Base-by-base conservation (phyloP, 129 eudicot species). In the Silybum marianum region DNA sequence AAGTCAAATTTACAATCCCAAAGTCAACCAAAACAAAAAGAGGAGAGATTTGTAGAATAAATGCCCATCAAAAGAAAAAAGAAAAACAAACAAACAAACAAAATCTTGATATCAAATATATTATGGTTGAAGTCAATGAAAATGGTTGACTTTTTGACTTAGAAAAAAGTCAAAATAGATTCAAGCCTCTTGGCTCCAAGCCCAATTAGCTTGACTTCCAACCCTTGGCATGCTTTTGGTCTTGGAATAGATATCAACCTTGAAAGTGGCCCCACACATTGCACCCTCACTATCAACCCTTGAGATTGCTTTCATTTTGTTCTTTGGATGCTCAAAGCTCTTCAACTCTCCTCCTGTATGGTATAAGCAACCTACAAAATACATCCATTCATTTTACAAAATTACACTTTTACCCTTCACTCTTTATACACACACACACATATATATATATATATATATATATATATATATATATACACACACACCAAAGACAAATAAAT, bases 121-220 rank as follows among this genome's bases (percentile, higher is more conserved):
- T 34, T 32, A 46, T 82, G 16, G 14, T 25, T 60, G 30, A 54
- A 80, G 44, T 72, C 22, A 39, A 71, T 22, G 60, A 54, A 30
- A 69, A 23, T 54, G 58, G 12, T 66, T 68, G 79, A 19, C 75
- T 67, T 42, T 42, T 4, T 30, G 69, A 40, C 6, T 25, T 28
- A 5, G 28, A 78, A 22, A n/a, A 2, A 65, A 40, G 74, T 69
- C 69, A 78, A 69, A 69, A 69, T 69, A 9, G 76, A 70, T 44
- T 84, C 82, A 78, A 66, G 84, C 87, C 32, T 87, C 63, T 83
- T 89, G 88, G 44, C 88, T 89, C 95, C 93, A 92, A 71, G 93
- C 88, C 98, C 97, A 95, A 77, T 95, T 92, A 51, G 97, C 90
- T 68, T 86, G 89, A 89, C 99, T 95, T 66, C 99, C 97, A 63